A percentile compares a stretch with the other conserved stretches of the same genome.
These are phyloP conservation scores for Colletotrichum sp. DNA, from an alignment of 2,329 filamentous ascomycete species.

Conservation along the genomic window DNA sequence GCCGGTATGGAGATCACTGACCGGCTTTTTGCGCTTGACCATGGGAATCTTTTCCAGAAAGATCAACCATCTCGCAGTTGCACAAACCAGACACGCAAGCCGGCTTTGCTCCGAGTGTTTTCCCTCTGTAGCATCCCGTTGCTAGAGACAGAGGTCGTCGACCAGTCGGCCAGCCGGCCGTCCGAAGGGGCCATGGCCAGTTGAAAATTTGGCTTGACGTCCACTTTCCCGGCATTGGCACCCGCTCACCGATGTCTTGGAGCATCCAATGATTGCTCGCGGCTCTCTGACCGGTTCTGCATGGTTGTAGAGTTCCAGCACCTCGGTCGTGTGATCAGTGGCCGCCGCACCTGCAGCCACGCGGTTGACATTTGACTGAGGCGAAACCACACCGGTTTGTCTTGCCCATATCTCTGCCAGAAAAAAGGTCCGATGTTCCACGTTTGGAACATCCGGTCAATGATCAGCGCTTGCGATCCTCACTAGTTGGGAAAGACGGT, in stretches of 20 bases:
- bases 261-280: not conserved
- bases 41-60: not conserved
- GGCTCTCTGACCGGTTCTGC: slow-evolving; percentile 8
- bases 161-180: not conserved
- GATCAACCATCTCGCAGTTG: not conserved
- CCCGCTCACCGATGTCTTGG: slow-evolving; percentile 13
- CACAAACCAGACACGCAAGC: not conserved
- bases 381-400: not conserved
- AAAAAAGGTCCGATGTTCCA: not conserved
- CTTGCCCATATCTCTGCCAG: not conserved
- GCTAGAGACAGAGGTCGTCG: not conserved
- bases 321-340: slow-evolving; percentile 7
- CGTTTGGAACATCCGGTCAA: not conserved
- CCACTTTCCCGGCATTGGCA: not conserved
- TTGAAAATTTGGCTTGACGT: not conserved
- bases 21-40: not conserved
- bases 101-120: not conserved
- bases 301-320: slow-evolving; percentile 9
- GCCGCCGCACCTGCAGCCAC: not conserved
- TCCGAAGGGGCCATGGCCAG: not conserved
- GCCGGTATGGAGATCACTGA: not conserved
- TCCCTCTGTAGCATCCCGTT: not conserved
- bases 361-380: not conserved
- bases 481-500: not conserved
- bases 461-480: not conserved